Conservation (phyloP, 2,329 filamentous ascomycete genomes). For the Ceratocystis harringtonii region DNA sequence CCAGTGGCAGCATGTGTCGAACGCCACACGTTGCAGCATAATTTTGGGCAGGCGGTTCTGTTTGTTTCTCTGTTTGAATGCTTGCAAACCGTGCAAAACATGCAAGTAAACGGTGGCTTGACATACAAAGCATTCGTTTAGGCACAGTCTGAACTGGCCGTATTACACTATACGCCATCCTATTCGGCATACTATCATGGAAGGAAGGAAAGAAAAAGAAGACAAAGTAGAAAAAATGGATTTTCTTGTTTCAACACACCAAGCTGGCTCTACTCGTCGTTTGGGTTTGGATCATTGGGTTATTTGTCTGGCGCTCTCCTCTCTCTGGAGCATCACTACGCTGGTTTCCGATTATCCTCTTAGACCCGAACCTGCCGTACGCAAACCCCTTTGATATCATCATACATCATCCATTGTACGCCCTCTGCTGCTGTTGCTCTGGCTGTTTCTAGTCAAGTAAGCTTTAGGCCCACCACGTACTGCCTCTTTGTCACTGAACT, state of each 20-base stretch:
- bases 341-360: too few species aligned
- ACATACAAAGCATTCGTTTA: background rate
- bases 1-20: background rate
- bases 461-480: too few species aligned
- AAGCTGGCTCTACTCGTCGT: too few species aligned
- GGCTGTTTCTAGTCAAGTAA: background rate
- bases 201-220: too few species aligned
- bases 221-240: too few species aligned
- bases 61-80: background rate
- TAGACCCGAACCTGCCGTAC: too few species aligned
- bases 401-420: background rate
- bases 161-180: background rate
- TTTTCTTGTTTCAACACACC: too few species aligned
- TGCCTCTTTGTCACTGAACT: background rate
- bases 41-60: background rate
- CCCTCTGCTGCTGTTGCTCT: background rate
- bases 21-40: background rate
- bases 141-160: background rate
- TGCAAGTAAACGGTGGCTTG: background rate
- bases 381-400: too few species aligned
- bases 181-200: background rate
- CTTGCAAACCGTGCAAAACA: background rate
- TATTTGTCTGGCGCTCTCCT: too few species aligned
- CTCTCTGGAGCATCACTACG: too few species aligned
- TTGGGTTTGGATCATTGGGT: too few species aligned